Conservation (phyloP, 140 eudicot genomes). For the Flaveria floridana region DNA sequence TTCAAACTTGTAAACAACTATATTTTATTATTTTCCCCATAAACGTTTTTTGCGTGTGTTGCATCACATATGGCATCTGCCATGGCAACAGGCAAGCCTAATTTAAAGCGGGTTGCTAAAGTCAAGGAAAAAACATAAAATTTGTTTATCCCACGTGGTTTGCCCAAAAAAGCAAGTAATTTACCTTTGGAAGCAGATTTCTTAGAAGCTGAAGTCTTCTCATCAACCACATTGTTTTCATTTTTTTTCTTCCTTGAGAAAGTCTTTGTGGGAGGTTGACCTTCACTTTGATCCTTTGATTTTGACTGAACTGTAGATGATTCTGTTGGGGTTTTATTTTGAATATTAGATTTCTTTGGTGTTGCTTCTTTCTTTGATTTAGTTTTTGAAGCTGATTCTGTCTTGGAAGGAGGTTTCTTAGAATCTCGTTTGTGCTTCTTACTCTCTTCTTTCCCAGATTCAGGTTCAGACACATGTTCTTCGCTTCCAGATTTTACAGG, state of each 20-base stretch:
- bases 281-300: conserved; percentile 41
- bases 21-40: not conserved
- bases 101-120: not conserved
- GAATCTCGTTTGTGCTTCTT: conserved; percentile 48
- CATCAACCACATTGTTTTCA: conserved; percentile 39
- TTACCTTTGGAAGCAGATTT: conserved; percentile 64
- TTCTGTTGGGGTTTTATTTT: conserved; percentile 53
- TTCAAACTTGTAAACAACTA: conserved; percentile 1
- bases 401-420: conserved; percentile 46
- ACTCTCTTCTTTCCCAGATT: conserved; percentile 49
- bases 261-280: conserved; percentile 50
- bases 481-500: conserved; percentile 59
- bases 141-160: not conserved
- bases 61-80: not conserved
- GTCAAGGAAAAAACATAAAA: not conserved
- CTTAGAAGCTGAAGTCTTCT: conserved; percentile 62
- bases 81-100: not conserved
- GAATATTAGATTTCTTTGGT: conserved; percentile 44
- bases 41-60: not conserved
- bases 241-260: conserved; percentile 69
- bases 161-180: not conserved
- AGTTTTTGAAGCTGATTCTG: conserved; percentile 46
- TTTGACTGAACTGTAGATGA: conserved; percentile 52
- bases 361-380: conserved; percentile 44
- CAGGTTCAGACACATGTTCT: conserved; percentile 52